These are phyloP conservation scores for Gilbertella persicaria DNA, from an alignment of 371 early-diverging fungal genomes.

Conservation along the genomic window DNA sequence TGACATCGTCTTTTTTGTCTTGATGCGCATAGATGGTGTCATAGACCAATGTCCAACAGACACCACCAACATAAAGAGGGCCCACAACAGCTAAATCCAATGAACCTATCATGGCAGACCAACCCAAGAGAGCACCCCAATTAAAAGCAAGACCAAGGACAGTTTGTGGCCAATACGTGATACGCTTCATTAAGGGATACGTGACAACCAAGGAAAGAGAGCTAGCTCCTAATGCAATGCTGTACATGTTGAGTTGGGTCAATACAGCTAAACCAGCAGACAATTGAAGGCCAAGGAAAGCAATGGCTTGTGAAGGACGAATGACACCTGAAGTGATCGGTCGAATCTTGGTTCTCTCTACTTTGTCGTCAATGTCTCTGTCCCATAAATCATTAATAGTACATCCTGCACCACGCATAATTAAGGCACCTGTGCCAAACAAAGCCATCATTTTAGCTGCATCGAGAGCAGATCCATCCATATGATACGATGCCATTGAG, in stretches of 20 bases:
- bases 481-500: slow-evolving; percentile 75
- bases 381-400: slow-evolving; percentile 98
- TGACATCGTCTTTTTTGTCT: slow-evolving; percentile 88
- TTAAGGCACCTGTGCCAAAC: slow-evolving; percentile 87
- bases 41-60: slow-evolving; percentile 94
- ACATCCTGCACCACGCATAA: slow-evolving; percentile 98
- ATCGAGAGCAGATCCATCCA: slow-evolving; percentile 46
- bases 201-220: slow-evolving; percentile 78
- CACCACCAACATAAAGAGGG: slow-evolving; percentile 86
- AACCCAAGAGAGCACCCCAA: slow-evolving; percentile 95
- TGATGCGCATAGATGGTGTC: slow-evolving; percentile 97
- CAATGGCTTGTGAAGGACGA: slow-evolving; percentile 69
- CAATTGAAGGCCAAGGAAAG: slow-evolving; percentile 81
- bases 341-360: slow-evolving; percentile 81
- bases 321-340: slow-evolving; percentile 87
- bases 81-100: slow-evolving; percentile 69
- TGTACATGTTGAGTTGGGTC: slow-evolving; percentile 74
- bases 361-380: slow-evolving; percentile 81
- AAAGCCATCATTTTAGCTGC: slow-evolving; percentile 72
- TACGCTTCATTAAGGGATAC: slow-evolving; percentile 95
- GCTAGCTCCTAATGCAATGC: slow-evolving; percentile 80
- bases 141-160: slow-evolving; percentile 93
- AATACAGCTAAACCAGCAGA: slow-evolving; percentile 80
- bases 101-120: slow-evolving; percentile 84
- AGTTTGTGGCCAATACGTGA: slow-evolving; percentile 94